These are phyloP conservation scores for Cryptosporidium xiaoi DNA, from an alignment of 169 alveolate genomes.

Conservation along the genomic window DNA sequence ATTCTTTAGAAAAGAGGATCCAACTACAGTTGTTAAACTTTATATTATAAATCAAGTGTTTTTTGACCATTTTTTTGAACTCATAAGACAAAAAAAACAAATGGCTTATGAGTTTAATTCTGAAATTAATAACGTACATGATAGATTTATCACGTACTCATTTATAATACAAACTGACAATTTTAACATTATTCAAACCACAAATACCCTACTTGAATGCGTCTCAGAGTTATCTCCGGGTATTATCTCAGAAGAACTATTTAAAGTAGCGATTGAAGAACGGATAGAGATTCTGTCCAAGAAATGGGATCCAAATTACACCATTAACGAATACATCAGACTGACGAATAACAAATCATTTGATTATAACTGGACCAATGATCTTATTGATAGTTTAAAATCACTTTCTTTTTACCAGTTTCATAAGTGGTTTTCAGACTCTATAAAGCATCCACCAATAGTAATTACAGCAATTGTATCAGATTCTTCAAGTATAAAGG, in stretches of 20 bases:
- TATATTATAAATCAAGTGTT: constrained; percentile 41
- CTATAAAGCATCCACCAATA: constrained; percentile 36
- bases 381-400: neutral
- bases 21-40: constrained; percentile 20
- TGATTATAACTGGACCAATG: constrained; percentile 14
- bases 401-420: constrained; percentile 20
- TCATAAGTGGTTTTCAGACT: constrained; percentile 23
- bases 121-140: constrained; percentile 7
- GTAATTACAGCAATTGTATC: constrained; percentile 28
- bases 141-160: constrained; percentile 11
- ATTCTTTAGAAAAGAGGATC: constrained; percentile 29
- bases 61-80: constrained; percentile 29
- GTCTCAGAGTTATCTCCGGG: constrained; percentile 16
- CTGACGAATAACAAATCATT: constrained; percentile 12
- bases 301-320: neutral
- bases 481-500: neutral
- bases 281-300: constrained; percentile 7
- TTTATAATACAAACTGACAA: constrained; percentile 26
- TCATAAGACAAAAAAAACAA: constrained; percentile 39
- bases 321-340: constrained; percentile 15
- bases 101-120: constrained; percentile 58
- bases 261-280: constrained; percentile 14
- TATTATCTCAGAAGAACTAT: constrained; percentile 17
- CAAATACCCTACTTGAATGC: constrained; percentile 8
- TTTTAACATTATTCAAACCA: constrained; percentile 1